phyloP scores from a whole-genome alignment of 768 basidiomycete species.

The Hortiboletus flavorubellus region DNA sequence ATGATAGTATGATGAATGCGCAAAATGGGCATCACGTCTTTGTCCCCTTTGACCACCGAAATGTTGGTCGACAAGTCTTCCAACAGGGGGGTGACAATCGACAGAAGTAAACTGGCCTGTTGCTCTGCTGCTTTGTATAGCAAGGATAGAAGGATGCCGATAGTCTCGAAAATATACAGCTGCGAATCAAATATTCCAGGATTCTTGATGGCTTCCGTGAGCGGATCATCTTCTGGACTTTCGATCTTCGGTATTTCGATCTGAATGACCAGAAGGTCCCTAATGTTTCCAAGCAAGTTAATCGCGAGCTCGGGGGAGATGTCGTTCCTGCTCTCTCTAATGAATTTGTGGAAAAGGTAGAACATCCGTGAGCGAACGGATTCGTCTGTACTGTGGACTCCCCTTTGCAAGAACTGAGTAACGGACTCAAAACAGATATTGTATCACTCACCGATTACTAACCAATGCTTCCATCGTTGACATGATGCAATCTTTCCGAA shows the following conservation, averaged over 20 bases:
- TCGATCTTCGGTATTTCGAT: constrained; percentile 78
- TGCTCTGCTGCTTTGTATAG: constrained; percentile 63
- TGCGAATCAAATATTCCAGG: constrained; percentile 81
- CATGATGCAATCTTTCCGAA: constrained; percentile 83
- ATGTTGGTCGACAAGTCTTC: constrained; percentile 62
- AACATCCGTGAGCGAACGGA: constrained; percentile 74
- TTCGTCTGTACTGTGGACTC: constrained; percentile 75
- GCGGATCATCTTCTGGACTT: constrained; percentile 64
- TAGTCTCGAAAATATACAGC: constrained; percentile 91
- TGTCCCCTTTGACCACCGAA: constrained; percentile 51
- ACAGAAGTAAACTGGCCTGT: constrained; percentile 65
- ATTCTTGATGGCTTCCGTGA: constrained; percentile 77
- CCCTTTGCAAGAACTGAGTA: constrained; percentile 45
- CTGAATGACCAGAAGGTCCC: constrained; percentile 75
- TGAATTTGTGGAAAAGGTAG: constrained; percentile 92
- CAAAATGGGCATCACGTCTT: constrained; percentile 76
- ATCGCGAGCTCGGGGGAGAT: constrained; percentile 70
- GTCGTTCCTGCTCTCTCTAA: constrained; percentile 77
- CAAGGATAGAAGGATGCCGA: constrained; percentile 81
- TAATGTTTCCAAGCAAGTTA: constrained; percentile 66
- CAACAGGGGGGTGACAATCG: constrained; percentile 79
- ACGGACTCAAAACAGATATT: not conserved
- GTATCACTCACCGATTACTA: constrained; percentile 60
- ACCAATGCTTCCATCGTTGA: constrained; percentile 89
- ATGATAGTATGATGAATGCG: constrained; percentile 90